Percentiles rank a stretch among this genome's conserved stretches.
Conservation (phyloP, 306 rosid genomes). For the Ormosia emarginata region DNA sequence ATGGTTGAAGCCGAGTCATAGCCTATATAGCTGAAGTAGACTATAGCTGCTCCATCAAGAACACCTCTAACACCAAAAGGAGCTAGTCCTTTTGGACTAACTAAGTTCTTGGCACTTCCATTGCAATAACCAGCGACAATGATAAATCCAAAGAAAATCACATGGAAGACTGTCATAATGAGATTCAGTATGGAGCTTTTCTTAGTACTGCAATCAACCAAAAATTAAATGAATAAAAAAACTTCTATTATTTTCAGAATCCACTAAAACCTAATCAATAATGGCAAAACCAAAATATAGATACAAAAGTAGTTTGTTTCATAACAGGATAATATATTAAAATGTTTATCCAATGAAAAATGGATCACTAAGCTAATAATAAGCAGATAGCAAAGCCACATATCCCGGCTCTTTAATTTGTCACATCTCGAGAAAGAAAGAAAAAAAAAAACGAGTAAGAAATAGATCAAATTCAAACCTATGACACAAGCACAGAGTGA, state of each 20-base stretch:
- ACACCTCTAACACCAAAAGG: conserved; percentile 73
- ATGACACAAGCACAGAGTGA: conserved; percentile 83
- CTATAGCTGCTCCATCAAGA: conserved; percentile 90
- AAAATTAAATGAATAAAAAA: not conserved
- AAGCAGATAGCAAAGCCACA: not conserved
- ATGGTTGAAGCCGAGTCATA: conserved; percentile 94
- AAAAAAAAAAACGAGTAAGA: not conserved
- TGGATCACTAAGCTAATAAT: not conserved
- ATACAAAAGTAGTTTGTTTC: conserved; percentile 11
- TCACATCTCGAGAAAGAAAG: not conserved
- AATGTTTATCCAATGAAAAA: conserved; percentile 7
- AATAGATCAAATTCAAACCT: conserved; percentile 60
- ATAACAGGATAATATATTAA: not conserved
- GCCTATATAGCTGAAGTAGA: conserved; percentile 89
- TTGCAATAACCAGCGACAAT: conserved; percentile 65
- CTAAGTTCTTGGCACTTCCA: conserved; percentile 68
- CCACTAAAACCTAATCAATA: conserved; percentile 24
- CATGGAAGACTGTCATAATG: conserved; percentile 82
- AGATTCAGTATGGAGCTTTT: conserved; percentile 87
- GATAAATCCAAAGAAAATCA: conserved; percentile 84
- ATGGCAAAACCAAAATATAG: not conserved
- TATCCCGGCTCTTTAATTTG: too few relatives aligned
- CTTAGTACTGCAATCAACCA: conserved; percentile 68
- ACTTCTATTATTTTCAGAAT: conserved; percentile 24
- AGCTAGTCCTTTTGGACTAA: conserved; percentile 63